Evolutionary conservation across 192 early-diverging fungal species (phyloP), one percentile per base, ranked within the genome.

Genomic region (Phlyctochytrium planicorne): DNA sequence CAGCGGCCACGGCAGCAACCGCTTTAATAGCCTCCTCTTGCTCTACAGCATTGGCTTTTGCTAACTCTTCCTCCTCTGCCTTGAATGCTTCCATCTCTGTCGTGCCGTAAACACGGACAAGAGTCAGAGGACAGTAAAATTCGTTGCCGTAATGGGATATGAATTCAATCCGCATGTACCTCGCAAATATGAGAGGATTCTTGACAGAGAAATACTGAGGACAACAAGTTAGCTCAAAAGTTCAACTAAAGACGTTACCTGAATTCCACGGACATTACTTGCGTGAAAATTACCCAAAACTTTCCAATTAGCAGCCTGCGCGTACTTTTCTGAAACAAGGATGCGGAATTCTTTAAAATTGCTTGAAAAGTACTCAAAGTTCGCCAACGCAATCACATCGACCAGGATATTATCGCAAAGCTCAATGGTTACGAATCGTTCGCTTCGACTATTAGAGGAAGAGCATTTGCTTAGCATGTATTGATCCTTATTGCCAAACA

Each of bases 361-460:
- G 53, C 90, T 92, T 0, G 91, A 93, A 69, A 99, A 99, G 72
- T 96, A 95, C 76, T 99, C 97, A 69, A 90, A 95, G 76, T 98
- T 98, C 55, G 91, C 97, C 50, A 99, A 70, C 17, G 90, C 85
- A 59, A 99, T 70, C 1, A 92, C 87, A 74, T 97, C 92, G 25
- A 99, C 88, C 2, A 96, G 74, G 62, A 98, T 95, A 24, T 91
- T 91, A 68, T 98, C 89, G 76, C 97, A 99, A 2, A 99, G 83
- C 76, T 97, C 93, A 16, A 98, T 82, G n/a, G 93, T 87, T 0
- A 98, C 88, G 75, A 89, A 95, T 63, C 93, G 93, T 1, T 59
- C 34, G 25, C 52, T 32, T 1, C 14, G n/a, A n/a, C 30, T 34
- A 12, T 24, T 34, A 27, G n/a, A 20, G 6, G n/a, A 25, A 4